A percentile compares a stretch with the other conserved stretches of the same genome.
Conservation (phyloP, 108 stramenopile species). For the Fistulifera solaris region DNA sequence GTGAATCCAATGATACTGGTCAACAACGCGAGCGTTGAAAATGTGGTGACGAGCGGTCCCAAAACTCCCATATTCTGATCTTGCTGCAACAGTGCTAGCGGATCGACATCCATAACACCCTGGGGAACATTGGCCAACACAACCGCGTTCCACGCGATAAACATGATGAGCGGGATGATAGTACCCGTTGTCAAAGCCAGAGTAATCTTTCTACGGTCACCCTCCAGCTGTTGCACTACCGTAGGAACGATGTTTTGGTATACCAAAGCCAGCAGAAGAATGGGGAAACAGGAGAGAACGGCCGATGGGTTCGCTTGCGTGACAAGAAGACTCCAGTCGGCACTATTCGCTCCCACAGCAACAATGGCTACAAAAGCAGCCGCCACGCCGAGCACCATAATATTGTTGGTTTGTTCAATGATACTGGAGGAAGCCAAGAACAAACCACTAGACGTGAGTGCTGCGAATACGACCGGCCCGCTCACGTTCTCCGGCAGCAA, state of each 20-base stretch:
- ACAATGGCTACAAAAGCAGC: conserved; percentile 46
- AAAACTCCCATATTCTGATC: conserved; percentile 17
- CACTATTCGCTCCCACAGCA: conserved; percentile 35
- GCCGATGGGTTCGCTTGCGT: conserved; percentile 43
- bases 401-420: conserved; percentile 48
- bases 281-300: conserved; percentile 62
- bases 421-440: conserved; percentile 17
- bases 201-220: conserved; percentile 67
- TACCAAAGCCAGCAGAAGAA: conserved; percentile 69
- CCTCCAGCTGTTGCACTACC: conserved; percentile 69
- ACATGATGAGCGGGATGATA: conserved; percentile 67
- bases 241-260: conserved; percentile 86
- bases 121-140: conserved; percentile 53
- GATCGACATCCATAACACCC: conserved; percentile 17
- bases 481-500: conserved; percentile 9
- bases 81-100: conserved; percentile 28
- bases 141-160: conserved; percentile 79
- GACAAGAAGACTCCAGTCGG: conserved; percentile 40
- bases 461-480: conserved; percentile 28
- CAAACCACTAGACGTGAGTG: conserved; percentile 18
- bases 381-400: conserved; percentile 43
- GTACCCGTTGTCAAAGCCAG: conserved; percentile 66
- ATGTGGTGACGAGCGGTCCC: conserved; percentile 27
- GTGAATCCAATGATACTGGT: conserved; percentile 69
- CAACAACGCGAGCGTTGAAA: conserved; percentile 50